A percentile compares a stretch with the other conserved stretches of the same genome.
These are phyloP conservation scores for Curvularia hawaiiensis DNA, from an alignment of 2,329 filamentous ascomycete species.

Conservation along the genomic window DNA sequence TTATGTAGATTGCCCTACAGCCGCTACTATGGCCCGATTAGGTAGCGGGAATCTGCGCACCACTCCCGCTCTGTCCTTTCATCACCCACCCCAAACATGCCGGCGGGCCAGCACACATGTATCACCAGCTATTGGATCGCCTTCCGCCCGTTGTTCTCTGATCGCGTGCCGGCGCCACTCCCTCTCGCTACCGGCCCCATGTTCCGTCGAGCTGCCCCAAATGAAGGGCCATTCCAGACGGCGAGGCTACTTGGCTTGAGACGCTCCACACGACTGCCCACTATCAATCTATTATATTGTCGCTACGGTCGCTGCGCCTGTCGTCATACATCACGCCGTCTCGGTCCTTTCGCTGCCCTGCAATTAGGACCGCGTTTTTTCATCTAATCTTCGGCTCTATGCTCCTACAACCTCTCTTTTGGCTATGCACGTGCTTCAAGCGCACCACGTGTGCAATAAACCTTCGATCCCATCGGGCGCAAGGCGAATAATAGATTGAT, in stretches of 20 bases:
- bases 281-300: constrained; percentile 43
- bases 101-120: not conserved
- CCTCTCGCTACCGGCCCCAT: constrained; percentile 13
- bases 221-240: constrained; percentile 18
- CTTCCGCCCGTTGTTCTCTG: constrained; percentile 5
- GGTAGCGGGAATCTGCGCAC: not conserved
- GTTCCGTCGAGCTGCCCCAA: constrained; percentile 27
- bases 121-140: not conserved
- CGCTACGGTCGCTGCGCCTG: constrained; percentile 15
- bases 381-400: constrained; percentile 38
- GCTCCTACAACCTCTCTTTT: constrained; percentile 3
- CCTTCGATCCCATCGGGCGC: not conserved
- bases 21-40: constrained; percentile 31
- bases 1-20: constrained; percentile 46
- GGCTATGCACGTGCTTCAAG: not conserved
- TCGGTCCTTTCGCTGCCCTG: constrained; percentile 22
- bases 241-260: constrained; percentile 19
- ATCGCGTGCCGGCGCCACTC: constrained; percentile 13
- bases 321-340: constrained; percentile 17
- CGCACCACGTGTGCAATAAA: constrained; percentile 23
- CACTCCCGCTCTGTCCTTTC: constrained; percentile 18
- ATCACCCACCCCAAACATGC: constrained; percentile 15
- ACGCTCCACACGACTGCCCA: constrained; percentile 29
- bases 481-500: constrained; percentile 25
- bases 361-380: constrained; percentile 33